A percentile compares a stretch with the other conserved stretches of the same genome.
phyloP scores from a whole-genome alignment of 805 yeast species.

The Candida xiaguanensis region DNA sequence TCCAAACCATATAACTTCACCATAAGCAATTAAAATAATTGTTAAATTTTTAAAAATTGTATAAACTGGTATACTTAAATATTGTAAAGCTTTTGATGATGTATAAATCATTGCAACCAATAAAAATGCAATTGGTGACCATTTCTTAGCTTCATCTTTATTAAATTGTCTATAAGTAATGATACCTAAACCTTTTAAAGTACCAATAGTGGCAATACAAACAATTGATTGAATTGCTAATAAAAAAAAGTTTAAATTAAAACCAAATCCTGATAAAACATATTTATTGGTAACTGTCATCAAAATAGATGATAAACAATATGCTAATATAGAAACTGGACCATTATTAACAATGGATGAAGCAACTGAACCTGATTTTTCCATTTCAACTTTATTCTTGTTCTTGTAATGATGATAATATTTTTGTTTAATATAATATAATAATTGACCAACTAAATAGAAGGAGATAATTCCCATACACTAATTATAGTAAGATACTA shows the following conservation, averaged over 20 bases:
- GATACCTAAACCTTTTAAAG: constrained; percentile 68
- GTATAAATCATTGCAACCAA: constrained; percentile 95
- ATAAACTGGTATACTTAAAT: constrained; percentile 88
- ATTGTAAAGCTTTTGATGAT: constrained; percentile 90
- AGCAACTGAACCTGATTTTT: constrained; percentile 22
- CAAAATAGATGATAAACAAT: constrained; percentile 90
- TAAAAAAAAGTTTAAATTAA: constrained; percentile 82
- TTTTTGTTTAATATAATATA: constrained; percentile 28
- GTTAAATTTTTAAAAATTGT: constrained; percentile 98
- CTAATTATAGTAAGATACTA: too few relatives aligned
- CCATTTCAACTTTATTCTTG: constrained; percentile 21
- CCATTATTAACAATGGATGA: constrained; percentile 48
- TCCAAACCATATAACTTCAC: constrained; percentile 97
- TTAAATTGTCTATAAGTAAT: constrained; percentile 86
- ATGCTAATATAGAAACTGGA: constrained; percentile 69
- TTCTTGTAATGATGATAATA: constrained; percentile 6
- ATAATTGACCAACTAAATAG: constrained; percentile 32
- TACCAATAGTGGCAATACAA: constrained; percentile 68
- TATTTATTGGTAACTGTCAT: constrained; percentile 98
- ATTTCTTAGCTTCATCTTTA: constrained; percentile 84
- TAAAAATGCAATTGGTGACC: constrained; percentile 90
- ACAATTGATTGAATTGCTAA: constrained; percentile 86
- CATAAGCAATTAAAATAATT: constrained; percentile 93
- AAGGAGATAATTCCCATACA: constrained; percentile 41
- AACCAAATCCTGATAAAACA: constrained; percentile 71